Base-by-base conservation (phyloP, 306 rosid genomes). In the Fragaria iinumae region DNA sequence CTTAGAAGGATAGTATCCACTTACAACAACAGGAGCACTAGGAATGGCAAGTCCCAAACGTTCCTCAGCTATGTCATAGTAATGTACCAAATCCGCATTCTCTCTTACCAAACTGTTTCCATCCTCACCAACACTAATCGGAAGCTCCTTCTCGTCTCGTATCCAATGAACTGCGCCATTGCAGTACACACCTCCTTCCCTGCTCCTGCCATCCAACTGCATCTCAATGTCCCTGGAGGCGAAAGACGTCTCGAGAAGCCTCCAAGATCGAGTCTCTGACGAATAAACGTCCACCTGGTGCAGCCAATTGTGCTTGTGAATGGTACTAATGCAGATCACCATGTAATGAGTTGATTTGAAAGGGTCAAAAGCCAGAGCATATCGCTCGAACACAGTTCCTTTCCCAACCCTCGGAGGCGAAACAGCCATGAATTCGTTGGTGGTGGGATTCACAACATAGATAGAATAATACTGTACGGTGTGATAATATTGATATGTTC, bases 191-290 rank as follows among this genome's bases (percentile, higher is more conserved):
- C 59, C 59, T 18, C 59, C 59, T 53, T 53, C 59, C 59, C 27
- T 13, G 44, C 71, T 75, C 11, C 36, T n/a, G 4, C 20, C 0
- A 10, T 29, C 34, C 2, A 21, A 25, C 34, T 23, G 64, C 32
- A 57, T 17, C 1, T 53, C 59, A 52, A 52, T 0, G 27, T 17
- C 32, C 59, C 14, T 57, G 14, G 64, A 57, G 65, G 72, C 65
- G 16, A 41, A n/a, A 69, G 29, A 43, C 9, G 56, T 38, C 25
- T 53, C 25, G 10, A 48, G 65, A 27, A 18, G 67, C 49, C 69
- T 75, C 84, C 80, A 81, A 5, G 14, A 2, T n/a, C 74, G 66
- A 70, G 67, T 53, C 5, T 71, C 47, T 1, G 78, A 77, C 4
- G 48, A 76, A 65, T 71, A 76, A 20, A 81, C 71, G 3, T 57